These are phyloP conservation scores for Hanseniaspora thailandica DNA, from an alignment of 805 yeast genomes.

Conservation along the genomic window DNA sequence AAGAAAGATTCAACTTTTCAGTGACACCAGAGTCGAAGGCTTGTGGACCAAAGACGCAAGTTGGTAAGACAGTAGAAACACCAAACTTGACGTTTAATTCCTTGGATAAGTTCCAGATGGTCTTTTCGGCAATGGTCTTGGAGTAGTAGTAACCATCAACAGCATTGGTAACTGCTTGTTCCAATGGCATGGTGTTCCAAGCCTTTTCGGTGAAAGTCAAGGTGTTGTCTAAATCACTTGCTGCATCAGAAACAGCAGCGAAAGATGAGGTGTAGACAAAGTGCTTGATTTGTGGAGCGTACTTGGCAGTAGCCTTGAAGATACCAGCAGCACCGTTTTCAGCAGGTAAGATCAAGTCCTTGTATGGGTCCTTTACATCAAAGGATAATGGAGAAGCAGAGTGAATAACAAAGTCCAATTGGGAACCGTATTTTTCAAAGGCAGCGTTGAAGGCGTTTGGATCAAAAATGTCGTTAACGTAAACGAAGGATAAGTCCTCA, in stretches of 20 bases:
- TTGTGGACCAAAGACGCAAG: constrained; percentile 37
- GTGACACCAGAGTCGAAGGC: constrained; percentile 28
- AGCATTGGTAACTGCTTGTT: constrained; percentile 22
- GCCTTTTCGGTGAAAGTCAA: constrained; percentile 24
- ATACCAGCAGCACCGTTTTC: constrained; percentile 38
- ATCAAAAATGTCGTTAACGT: constrained; percentile 26
- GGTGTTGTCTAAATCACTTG: neutral
- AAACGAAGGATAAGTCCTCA: constrained; percentile 21
- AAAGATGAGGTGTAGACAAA: constrained; percentile 39
- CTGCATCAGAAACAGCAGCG: constrained; percentile 32
- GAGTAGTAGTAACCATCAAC: constrained; percentile 31
- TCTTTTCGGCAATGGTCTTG: constrained; percentile 40
- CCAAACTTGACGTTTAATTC: constrained; percentile 29
- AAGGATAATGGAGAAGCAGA: constrained; percentile 36
- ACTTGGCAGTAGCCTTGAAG: constrained; percentile 31
- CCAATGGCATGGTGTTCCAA: constrained; percentile 32
- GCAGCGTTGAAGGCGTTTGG: constrained; percentile 35
- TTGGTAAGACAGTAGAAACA: constrained; percentile 32
- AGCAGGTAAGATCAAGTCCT: constrained; percentile 40
- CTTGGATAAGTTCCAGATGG: constrained; percentile 35
- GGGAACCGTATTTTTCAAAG: constrained; percentile 29
- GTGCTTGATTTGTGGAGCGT: constrained; percentile 31
- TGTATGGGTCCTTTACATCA: constrained; percentile 31
- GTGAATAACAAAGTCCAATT: constrained; percentile 34
- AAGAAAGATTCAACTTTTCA: constrained; percentile 31